Base-by-base conservation (phyloP, 495 filamentous ascomycete species). In the Polyplosphaeria fusca region DNA sequence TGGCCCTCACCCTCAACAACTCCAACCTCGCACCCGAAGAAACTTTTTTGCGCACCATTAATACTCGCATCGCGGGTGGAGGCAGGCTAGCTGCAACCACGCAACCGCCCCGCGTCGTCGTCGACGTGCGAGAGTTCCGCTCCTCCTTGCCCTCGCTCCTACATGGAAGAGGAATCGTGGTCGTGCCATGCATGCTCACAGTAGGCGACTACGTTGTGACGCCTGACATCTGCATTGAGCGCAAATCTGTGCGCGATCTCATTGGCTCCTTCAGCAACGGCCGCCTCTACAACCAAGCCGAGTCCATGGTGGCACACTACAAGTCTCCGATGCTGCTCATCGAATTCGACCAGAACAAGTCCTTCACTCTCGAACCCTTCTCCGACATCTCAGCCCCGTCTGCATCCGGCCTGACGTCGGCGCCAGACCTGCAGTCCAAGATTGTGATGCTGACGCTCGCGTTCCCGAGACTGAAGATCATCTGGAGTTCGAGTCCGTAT, bases 281-380 rank as follows among this genome's bases (percentile, higher is more conserved):
- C 38, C 84, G 93, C 25, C 80, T 98, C 40, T 98, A 87, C 72
- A 87, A 85, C 65, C 93, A 98, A 73, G 85, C 86, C 22, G 94
- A 98, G 73, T 86, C 86, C 19, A 96, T 98, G 94, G 81, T 92
- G 27, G 80, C 87, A 64, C 82, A 97, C 73, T 98, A 98, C 80
- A 87, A 88, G 64, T 82, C 72, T 60, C 89, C 92, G 0, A 86
- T 97, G 79, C 84, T 98, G 2, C 77, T 98, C 27, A 96, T 98
- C 63, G 93, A 98, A 68, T 98, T 98, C 71, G 91, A 97, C 70
- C 88, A 95, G 67, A 90, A 95, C 73, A 96, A 95, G 67, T 89
- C 87, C 19, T 98, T 98, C 71, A 97, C 89, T 9, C 86, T 98
- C 14, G 93, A 97, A 70, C 88, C 89, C 0, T 95, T 95, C 67